Conservation (phyloP, 352 stramenopile genomes). For the Phytophthora vignae region DNA sequence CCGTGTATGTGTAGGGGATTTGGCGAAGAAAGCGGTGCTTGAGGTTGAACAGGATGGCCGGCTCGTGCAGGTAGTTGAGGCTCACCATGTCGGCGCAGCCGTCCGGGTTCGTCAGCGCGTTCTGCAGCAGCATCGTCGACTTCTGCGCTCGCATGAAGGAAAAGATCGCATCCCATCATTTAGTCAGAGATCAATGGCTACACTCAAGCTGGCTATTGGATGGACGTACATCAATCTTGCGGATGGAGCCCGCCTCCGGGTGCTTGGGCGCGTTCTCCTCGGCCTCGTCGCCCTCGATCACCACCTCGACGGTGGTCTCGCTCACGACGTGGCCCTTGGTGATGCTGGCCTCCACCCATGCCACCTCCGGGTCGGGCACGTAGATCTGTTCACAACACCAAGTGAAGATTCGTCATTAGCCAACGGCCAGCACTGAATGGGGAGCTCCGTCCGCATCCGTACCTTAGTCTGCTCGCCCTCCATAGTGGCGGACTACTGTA, state of each 20-base stretch:
- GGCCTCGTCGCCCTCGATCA: slow-evolving; percentile 69
- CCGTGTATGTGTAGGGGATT: slow-evolving; percentile 97
- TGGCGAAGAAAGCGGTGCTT: slow-evolving; percentile 87
- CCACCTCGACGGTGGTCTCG: slow-evolving; percentile 82
- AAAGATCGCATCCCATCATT: slow-evolving; percentile 12
- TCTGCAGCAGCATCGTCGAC: slow-evolving; percentile 80
- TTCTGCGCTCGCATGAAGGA: slow-evolving; percentile 51
- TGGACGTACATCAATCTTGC: slow-evolving; percentile 54
- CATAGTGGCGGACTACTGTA: slow-evolving; percentile 29
- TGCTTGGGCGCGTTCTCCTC: slow-evolving; percentile 79
- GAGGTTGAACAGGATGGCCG: slow-evolving; percentile 93
- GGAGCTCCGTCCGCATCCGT: neutral
- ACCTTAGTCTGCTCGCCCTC: slow-evolving; percentile 62
- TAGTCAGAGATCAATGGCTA: slow-evolving; percentile 7
- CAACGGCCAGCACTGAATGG: neutral
- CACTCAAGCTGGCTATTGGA: neutral
- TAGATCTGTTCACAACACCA: slow-evolving; percentile 62
- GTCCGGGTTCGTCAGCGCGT: slow-evolving; percentile 55
- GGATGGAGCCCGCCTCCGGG: slow-evolving; percentile 55
- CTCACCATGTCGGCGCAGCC: slow-evolving; percentile 88
- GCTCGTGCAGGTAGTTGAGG: slow-evolving; percentile 93
- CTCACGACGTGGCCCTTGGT: slow-evolving; percentile 85
- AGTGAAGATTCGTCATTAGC: neutral
- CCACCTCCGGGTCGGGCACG: slow-evolving; percentile 80
- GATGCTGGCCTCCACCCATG: slow-evolving; percentile 86